Evolutionary conservation across 352 stramenopile species (phyloP).

Genomic region (Pythium guiyangense): DNA sequence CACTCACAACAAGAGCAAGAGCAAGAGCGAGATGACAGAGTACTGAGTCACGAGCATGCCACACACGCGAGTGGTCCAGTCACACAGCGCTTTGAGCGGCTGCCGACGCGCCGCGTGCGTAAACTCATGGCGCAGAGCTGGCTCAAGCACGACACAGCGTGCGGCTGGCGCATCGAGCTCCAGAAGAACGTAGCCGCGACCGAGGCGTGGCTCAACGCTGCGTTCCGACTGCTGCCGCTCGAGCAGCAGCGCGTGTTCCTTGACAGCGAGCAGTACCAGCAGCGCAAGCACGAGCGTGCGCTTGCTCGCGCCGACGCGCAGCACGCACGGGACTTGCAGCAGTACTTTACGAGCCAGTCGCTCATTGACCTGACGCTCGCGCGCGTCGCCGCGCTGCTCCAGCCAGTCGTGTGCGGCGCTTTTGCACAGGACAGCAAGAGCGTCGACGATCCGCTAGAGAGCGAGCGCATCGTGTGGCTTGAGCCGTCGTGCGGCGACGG

Average conservation of each 20-base stretch:
- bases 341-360: constrained; percentile 60
- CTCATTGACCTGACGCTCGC: constrained; percentile 39
- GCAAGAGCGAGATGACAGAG: neutral
- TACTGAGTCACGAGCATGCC: neutral
- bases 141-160: constrained; percentile 28
- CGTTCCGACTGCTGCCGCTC: constrained; percentile 23
- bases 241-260: constrained; percentile 36
- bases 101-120: constrained; percentile 53
- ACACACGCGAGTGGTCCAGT: neutral
- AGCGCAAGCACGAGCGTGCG: constrained; percentile 20
- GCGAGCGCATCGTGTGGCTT: constrained; percentile 37
- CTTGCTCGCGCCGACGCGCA: constrained; percentile 22
- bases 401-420: neutral
- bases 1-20: neutral
- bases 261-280: constrained; percentile 41
- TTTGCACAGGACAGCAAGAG: neutral
- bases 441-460: constrained; percentile 1
- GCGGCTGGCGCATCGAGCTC: constrained; percentile 54
- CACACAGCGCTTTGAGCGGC: constrained; percentile 17
- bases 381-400: constrained; percentile 18
- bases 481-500: constrained; percentile 75
- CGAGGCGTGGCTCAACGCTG: constrained; percentile 49
- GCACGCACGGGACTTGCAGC: constrained; percentile 51
- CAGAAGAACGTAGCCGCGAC: constrained; percentile 54
- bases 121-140: constrained; percentile 52